Conservation (phyloP, 1,139 yeast species). For the Spathaspora sp. region DNA sequence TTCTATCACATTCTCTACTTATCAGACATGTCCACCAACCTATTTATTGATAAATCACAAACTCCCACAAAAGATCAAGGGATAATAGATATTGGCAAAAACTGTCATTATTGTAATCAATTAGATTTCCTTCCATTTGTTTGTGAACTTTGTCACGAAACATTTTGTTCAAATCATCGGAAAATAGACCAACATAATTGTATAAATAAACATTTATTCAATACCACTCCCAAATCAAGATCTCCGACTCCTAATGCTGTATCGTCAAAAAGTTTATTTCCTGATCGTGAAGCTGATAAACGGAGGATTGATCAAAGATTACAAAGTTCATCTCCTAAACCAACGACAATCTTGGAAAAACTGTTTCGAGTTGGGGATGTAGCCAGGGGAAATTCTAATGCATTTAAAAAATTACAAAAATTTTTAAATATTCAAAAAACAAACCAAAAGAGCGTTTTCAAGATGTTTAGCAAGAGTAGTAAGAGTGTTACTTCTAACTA, state of each 20-base stretch:
- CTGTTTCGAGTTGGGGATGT: slow-evolving; percentile 32
- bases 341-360: slow-evolving; percentile 25
- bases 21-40: slow-evolving; percentile 14
- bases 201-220: slow-evolving; percentile 19
- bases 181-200: slow-evolving; percentile 49
- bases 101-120: slow-evolving; percentile 61
- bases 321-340: slow-evolving; percentile 20
- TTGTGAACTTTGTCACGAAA: slow-evolving; percentile 56
- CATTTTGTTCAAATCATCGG: slow-evolving; percentile 62
- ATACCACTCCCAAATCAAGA: slow-evolving; percentile 11
- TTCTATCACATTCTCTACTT: background rate
- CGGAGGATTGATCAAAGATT: slow-evolving; percentile 41
- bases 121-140: slow-evolving; percentile 70
- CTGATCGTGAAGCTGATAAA: slow-evolving; percentile 48
- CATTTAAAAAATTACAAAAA: slow-evolving; percentile 46
- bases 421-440: slow-evolving; percentile 36
- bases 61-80: slow-evolving; percentile 38
- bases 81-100: slow-evolving; percentile 67
- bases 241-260: slow-evolving; percentile 10
- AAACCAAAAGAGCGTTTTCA: slow-evolving; percentile 16
- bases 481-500: slow-evolving; percentile 14
- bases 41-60: slow-evolving; percentile 19
- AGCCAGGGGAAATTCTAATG: slow-evolving; percentile 26
- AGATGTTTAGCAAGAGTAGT: slow-evolving; percentile 16
- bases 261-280: slow-evolving; percentile 50